Conservation (phyloP, 78 protist genomes). For the Pelomyxa schiedti region DNA sequence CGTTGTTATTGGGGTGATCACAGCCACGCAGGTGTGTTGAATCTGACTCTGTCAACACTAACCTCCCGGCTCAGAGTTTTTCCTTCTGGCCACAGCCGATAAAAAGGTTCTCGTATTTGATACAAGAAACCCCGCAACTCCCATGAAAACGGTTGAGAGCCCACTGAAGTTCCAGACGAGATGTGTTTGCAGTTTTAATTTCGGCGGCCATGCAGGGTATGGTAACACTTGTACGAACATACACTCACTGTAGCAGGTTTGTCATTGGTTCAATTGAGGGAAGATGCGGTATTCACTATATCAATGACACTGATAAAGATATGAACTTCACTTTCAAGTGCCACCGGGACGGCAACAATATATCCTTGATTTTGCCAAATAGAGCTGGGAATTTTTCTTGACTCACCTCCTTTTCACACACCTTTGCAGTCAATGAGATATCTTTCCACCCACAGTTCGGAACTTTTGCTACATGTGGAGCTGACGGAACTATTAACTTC, state of each 20-base stretch:
- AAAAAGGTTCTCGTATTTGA: conserved; percentile 35
- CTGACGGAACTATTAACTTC: conserved; percentile 73
- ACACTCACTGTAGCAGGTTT: conserved; percentile 63
- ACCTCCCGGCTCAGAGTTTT: conserved; percentile 20
- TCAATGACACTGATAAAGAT: conserved; percentile 11
- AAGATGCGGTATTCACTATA: conserved; percentile 67
- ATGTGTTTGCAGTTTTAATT: background rate
- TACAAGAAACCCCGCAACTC: conserved; percentile 14
- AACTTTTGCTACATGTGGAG: conserved; percentile 81
- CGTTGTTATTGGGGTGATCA: too few relatives aligned
- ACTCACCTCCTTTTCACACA: too few relatives aligned
- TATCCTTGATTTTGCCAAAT: too few relatives aligned
- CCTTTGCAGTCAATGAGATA: conserved; percentile 72
- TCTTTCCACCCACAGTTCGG: conserved; percentile 64
- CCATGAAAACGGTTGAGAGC: background rate
- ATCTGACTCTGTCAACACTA: too few relatives aligned
- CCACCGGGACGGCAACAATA: conserved; percentile 61
- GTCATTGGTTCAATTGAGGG: conserved; percentile 88
- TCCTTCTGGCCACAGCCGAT: conserved; percentile 64
- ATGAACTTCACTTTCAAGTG: conserved; percentile 79
- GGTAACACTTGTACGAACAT: too few relatives aligned
- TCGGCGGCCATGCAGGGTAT: too few relatives aligned
- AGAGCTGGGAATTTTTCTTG: too few relatives aligned
- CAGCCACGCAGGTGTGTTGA: too few relatives aligned
- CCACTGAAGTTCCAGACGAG: background rate